Conservation (phyloP, 257 asterid species). For the Nicotiana otophora region DNA sequence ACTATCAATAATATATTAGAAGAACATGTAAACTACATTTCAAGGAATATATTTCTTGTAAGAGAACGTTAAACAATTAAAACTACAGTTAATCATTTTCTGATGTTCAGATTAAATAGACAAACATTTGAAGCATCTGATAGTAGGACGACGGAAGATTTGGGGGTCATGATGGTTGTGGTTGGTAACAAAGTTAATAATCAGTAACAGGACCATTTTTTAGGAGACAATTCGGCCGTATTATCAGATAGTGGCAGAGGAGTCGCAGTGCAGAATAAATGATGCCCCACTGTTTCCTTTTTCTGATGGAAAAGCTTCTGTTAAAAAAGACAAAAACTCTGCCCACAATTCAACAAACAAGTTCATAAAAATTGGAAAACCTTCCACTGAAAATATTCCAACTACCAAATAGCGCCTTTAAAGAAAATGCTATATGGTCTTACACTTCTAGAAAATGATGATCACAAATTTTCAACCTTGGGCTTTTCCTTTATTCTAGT, state of each 20-base stretch:
- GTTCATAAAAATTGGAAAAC: neutral
- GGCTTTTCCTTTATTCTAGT: too few species aligned
- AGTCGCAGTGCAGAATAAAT: neutral
- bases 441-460: neutral
- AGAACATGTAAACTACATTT: neutral
- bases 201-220: neutral
- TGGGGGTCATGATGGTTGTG: conserved; percentile 5
- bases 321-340: neutral
- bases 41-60: neutral
- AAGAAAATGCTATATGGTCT: neutral
- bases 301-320: neutral
- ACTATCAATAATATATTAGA: neutral
- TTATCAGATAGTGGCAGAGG: neutral
- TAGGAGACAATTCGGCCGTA: neutral
- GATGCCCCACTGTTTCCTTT: neutral
- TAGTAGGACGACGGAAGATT: neutral
- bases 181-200: neutral
- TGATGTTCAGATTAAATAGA: neutral
- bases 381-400: neutral
- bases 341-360: neutral
- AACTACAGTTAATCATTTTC: neutral
- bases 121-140: neutral
- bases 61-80: neutral
- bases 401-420: neutral
- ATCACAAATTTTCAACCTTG: too few species aligned